Evolutionary conservation across 768 basidiomycete species (phyloP).

Genomic region (Tulasnella sp.): DNA sequence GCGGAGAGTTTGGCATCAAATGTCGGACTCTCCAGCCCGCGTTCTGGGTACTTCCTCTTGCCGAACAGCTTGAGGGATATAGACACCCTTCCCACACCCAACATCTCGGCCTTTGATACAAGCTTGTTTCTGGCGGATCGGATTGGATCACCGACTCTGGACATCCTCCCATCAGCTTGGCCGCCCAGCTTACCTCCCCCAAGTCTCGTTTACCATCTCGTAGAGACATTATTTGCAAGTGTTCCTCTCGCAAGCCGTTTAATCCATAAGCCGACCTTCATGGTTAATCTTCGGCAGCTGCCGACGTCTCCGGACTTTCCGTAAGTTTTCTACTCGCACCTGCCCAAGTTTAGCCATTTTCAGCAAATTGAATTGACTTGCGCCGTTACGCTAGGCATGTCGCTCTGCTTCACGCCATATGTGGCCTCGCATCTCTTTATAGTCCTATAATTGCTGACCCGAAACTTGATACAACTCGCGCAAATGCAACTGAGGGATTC

Average conservation of each 20-base stretch:
- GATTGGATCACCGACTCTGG: neutral
- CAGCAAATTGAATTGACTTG: neutral
- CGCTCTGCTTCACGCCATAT: conserved; percentile 35
- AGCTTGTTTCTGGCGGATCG: neutral
- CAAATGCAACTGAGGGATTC: neutral
- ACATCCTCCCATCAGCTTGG: neutral
- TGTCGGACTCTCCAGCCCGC: neutral
- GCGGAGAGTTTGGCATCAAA: neutral
- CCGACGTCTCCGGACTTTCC: neutral
- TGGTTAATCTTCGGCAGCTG: neutral
- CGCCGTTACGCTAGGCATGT: neutral
- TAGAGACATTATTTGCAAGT: neutral
- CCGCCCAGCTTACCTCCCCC: neutral
- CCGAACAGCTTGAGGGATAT: neutral
- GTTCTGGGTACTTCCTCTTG: neutral
- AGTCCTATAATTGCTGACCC: conserved; percentile 26
- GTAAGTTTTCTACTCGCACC: neutral
- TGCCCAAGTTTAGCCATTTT: neutral
- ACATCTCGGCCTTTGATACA: neutral
- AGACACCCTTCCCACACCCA: neutral
- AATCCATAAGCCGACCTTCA: conserved; percentile 11
- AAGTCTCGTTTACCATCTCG: neutral
- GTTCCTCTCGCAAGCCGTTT: neutral
- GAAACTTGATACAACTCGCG: conserved; percentile 38
- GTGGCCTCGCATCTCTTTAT: conserved; percentile 35